Base-by-base conservation (phyloP, 768 basidiomycete genomes). In the Mycena maculata region DNA sequence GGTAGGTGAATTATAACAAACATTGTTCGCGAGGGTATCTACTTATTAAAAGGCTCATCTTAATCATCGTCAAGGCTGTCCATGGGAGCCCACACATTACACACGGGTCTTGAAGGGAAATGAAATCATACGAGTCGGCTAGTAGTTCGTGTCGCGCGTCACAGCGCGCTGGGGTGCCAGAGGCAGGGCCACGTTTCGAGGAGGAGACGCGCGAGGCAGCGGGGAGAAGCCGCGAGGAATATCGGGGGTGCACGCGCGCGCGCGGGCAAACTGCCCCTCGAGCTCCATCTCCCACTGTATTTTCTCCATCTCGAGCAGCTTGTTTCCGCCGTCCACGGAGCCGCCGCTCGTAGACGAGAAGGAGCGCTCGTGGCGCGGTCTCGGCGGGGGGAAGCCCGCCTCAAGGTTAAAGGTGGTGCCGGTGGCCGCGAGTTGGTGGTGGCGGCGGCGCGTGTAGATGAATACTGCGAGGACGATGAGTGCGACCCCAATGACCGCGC, bases 201-300 rank as follows among this genome's bases (percentile, higher is more conserved):
- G 33, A 13, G 33, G 33, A 6, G 33, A 36, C 33, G 33, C 33
- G 13, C 33, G 55, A 42, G 52, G 36, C 55, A 42, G 38, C 3
- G 55, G 50, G 6, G 63, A 49, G 10, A 12, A 30, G 57, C 58
- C 54, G 27, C 68, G 64, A 15, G 23, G 15, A 33, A 66, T 31
- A 54, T 65, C 63, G 9, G 69, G 69, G 4, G 69, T 71, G 8
- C 42, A 50, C 28, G 69, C 69, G 25, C 69, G 69, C 38, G 69
- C 69, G 27, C 69, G 60, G 28, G 69, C 57, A 33, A 71, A 71
- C 52, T 67, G 69, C 27, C 30, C 65, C 53, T 71, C 69, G 30
- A 71, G 62, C 53, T 60, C 45, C 49, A 25, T 47, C 54, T 71
- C 69, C 69, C 69, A 71, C 33, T 67, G 49, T n/a, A 56, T 45